phyloP scores from a whole-genome alignment of 768 basidiomycete genomes.

The Boletellus emodensis region DNA sequence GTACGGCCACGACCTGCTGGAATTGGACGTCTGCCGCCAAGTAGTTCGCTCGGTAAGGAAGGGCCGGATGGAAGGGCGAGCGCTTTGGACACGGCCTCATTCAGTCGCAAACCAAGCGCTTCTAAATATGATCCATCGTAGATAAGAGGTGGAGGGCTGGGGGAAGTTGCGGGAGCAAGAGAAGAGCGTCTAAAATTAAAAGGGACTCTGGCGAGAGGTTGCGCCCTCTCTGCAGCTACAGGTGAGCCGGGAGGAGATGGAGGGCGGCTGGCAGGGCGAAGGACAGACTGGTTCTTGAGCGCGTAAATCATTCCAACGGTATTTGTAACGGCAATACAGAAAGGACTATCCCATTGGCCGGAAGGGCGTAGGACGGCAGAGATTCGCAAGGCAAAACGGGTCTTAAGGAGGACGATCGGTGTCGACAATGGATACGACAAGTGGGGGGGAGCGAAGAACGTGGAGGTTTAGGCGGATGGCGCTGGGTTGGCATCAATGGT shows the following conservation, averaged over 20 bases:
- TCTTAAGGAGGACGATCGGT: slow-evolving; percentile 78
- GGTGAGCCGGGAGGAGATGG: slow-evolving; percentile 53
- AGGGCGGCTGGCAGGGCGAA: slow-evolving; percentile 60
- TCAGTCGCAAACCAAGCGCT: slow-evolving; percentile 69
- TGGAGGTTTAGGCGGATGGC: slow-evolving; percentile 31
- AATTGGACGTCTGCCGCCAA: slow-evolving; percentile 67
- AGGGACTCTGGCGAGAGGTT: slow-evolving; percentile 56
- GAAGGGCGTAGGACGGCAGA: slow-evolving; percentile 1
- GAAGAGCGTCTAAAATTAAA: slow-evolving; percentile 58
- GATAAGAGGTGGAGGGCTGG: slow-evolving; percentile 43
- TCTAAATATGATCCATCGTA: slow-evolving; percentile 82
- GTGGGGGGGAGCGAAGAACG: slow-evolving; percentile 56
- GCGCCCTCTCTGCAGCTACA: slow-evolving; percentile 41
- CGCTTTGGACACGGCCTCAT: slow-evolving; percentile 77
- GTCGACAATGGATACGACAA: slow-evolving; percentile 56
- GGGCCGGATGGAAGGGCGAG: slow-evolving; percentile 62
- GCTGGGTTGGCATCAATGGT: slow-evolving; percentile 13
- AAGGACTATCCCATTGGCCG: slow-evolving; percentile 43
- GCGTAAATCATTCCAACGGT: slow-evolving; percentile 51
- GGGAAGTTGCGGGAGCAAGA: slow-evolving; percentile 29
- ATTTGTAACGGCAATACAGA: slow-evolving; percentile 16
- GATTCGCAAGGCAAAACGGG: slow-evolving; percentile 19
- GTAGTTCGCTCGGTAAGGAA: slow-evolving; percentile 44
- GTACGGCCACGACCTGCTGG: slow-evolving; percentile 69
- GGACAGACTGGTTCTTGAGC: slow-evolving; percentile 63